phyloP scores from a whole-genome alignment of 352 stramenopile species.

The Lagenidium sp. region DNA sequence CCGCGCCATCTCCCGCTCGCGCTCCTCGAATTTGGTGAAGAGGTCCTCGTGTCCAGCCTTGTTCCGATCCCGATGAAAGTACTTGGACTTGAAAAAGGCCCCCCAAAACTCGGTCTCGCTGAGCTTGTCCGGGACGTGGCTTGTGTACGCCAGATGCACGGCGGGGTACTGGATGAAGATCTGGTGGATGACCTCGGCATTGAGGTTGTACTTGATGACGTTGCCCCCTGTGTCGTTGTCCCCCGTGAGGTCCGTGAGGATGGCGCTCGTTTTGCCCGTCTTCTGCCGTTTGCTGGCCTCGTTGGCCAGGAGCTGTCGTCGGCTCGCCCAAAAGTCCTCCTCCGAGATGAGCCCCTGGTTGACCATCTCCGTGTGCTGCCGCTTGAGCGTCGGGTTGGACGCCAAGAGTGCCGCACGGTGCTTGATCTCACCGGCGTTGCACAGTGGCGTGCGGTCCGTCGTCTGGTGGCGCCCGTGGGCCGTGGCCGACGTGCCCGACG shows the following conservation, averaged over 20 bases:
- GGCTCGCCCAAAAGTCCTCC: slow-evolving; percentile 81
- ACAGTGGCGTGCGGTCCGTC: slow-evolving; percentile 39
- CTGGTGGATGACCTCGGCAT: slow-evolving; percentile 84
- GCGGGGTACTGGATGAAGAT: slow-evolving; percentile 87
- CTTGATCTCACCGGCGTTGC: slow-evolving; percentile 76
- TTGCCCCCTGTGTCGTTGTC: slow-evolving; percentile 65
- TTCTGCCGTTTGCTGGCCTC: slow-evolving; percentile 83
- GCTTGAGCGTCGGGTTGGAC: slow-evolving; percentile 66
- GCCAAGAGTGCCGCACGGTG: slow-evolving; percentile 69
- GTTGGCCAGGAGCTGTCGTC: slow-evolving; percentile 71
- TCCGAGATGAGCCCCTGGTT: slow-evolving; percentile 81
- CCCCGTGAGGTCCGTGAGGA: slow-evolving; percentile 68
- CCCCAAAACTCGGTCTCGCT: slow-evolving; percentile 86
- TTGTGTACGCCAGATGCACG: slow-evolving; percentile 78
- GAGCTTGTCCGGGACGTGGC: slow-evolving; percentile 83
- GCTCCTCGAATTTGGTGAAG: slow-evolving; percentile 81
- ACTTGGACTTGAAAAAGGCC: slow-evolving; percentile 86
- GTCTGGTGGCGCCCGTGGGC: slow-evolving; percentile 27
- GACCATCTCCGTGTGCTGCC: slow-evolving; percentile 84
- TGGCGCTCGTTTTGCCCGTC: slow-evolving; percentile 75
- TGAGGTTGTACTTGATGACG: slow-evolving; percentile 87
- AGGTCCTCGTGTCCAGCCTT: slow-evolving; percentile 65
- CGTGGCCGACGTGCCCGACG: too few species aligned
- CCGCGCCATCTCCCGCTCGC: slow-evolving; percentile 49
- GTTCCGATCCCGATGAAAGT: slow-evolving; percentile 82